Evolutionary conservation across 129 eudicot genomes (phyloP), one percentile per base, ranked within the genome.

Genomic region (Sambucus nigra): DNA sequence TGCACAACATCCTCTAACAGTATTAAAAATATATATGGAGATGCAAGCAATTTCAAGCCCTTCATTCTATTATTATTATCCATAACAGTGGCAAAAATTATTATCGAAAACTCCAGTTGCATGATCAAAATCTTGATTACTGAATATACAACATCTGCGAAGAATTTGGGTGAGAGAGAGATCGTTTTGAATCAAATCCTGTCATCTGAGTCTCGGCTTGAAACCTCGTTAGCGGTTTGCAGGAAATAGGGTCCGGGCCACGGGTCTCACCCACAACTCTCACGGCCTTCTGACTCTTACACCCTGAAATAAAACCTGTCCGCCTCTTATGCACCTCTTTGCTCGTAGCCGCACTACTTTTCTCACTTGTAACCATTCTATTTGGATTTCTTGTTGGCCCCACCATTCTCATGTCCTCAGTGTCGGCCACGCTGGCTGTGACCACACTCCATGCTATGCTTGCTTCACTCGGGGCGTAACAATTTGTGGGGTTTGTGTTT

Each of bases 401-500:
- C 2, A 57, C 53, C 2, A 69, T 16, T 41, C 52, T 35, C 0
- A 63, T 7, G 25, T 79, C 81, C 32, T 84, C 83, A 11, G 69
- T 60, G 51, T 77, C 95, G 1, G 81, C 88, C 1, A 69, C 75
- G 46, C 95, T 76, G 51, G 95, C 98, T 4, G 95, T 89, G 8
- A 77, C 72, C 7, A 81, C 88, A 17, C 98, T 89, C 98, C 98
- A 89, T 5, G 74, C 86, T 24, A 89, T 72, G 69, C 98, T 89
- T 4, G 74, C 95, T 60, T 89, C 98, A 1, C 98, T 89, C 14
- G 98, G 98, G 2, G 94, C 88, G 31, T 85, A 81, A 25, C 75
- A 58, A 22, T 68, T 69, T 32, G 75, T 59, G 32, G 74, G 82
- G 41, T 70, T 70, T 24, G 68, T 68, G 16, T 67, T 77, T 39